Conservation (phyloP, 352 stramenopile species). For the Phytopythium litorale region DNA sequence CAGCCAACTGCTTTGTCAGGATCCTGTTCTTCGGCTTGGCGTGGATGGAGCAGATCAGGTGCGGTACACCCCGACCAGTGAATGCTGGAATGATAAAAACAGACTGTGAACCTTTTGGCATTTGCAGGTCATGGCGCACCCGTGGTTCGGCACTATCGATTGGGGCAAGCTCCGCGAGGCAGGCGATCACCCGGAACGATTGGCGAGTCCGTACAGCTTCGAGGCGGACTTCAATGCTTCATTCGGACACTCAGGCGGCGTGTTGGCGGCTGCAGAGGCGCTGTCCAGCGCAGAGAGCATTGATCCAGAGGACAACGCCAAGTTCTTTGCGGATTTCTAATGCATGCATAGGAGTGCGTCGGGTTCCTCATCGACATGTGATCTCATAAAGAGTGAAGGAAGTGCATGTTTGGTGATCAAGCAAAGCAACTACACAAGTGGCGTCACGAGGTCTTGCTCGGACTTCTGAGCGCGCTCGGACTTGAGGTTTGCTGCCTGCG, state of each 20-base stretch:
- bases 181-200: constrained; percentile 7
- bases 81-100: neutral
- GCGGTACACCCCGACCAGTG: neutral
- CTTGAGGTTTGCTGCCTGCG: constrained; percentile 38
- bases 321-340: constrained; percentile 73
- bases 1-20: constrained; percentile 24
- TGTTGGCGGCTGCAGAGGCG: neutral
- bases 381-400: neutral
- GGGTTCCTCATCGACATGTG: neutral
- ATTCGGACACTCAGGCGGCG: neutral
- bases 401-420: neutral
- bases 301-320: constrained; percentile 57
- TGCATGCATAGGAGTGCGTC: no score
- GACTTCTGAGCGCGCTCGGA: constrained; percentile 33
- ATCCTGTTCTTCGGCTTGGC: constrained; percentile 43
- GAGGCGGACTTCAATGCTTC: constrained; percentile 25
- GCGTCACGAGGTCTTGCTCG: constrained; percentile 37
- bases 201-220: constrained; percentile 29
- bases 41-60: constrained; percentile 29
- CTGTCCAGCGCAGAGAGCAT: constrained; percentile 73
- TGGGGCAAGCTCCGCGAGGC: constrained; percentile 29
- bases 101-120: neutral
- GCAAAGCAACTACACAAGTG: constrained; percentile 4
- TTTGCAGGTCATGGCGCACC: constrained; percentile 50
- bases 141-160: constrained; percentile 57